A percentile compares a stretch with the other conserved stretches of the same genome.
phyloP scores from a whole-genome alignment of 2,329 filamentous ascomycete species.

The Exophiala dermatitidis region DNA sequence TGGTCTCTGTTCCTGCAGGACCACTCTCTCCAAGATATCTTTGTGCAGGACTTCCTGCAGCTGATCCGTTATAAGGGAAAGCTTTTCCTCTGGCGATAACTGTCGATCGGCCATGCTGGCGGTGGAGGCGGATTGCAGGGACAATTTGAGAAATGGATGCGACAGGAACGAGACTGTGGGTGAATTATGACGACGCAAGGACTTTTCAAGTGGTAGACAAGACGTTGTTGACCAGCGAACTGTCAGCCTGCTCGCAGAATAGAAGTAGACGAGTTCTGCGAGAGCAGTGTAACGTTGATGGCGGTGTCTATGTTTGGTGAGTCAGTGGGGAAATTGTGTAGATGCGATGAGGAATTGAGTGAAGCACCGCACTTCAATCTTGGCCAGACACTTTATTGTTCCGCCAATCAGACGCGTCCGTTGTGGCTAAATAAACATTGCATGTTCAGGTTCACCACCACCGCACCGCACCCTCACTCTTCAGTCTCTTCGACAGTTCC shows the following conservation, averaged over 20 bases:
- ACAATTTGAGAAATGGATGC: background rate
- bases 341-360: background rate
- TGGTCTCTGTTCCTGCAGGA: constrained; percentile 57
- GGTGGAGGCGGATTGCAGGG: background rate
- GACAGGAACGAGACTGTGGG: background rate
- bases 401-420: constrained; percentile 16
- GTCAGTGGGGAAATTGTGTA: background rate
- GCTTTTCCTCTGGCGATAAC: constrained; percentile 48
- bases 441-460: background rate
- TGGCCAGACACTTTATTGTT: constrained; percentile 7
- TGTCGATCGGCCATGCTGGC: constrained; percentile 25
- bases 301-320: background rate
- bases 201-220: background rate
- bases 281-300: too few relatives aligned
- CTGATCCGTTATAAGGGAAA: constrained; percentile 71
- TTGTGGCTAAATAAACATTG: constrained; percentile 13
- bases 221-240: background rate
- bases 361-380: background rate
- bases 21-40: constrained; percentile 40
- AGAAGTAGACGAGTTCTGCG: too few relatives aligned
- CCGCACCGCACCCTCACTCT: background rate
- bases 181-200: background rate
- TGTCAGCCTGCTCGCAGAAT: too few relatives aligned
- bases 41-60: constrained; percentile 74
- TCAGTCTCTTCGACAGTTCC: background rate